Percentiles rank a stretch among this genome's conserved stretches.
These are phyloP conservation scores for Bryoerythrophyllum caledonicum DNA, from an alignment of 225 moss, liverwort and hornwort genomes.

Conservation along the genomic window DNA sequence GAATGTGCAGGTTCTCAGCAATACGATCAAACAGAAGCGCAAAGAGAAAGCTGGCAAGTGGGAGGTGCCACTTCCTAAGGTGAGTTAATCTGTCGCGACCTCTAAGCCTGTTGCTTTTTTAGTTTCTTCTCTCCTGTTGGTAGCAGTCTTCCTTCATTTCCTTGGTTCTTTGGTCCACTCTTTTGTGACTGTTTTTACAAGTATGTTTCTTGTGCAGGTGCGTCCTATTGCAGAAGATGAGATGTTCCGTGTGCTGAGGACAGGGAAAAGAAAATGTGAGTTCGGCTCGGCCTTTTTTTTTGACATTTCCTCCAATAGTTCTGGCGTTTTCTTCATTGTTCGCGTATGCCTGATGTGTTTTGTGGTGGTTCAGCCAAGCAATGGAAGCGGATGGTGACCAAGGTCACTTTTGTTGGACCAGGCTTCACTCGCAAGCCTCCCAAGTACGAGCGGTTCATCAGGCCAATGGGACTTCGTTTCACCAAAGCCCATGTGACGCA, in stretches of 20 bases:
- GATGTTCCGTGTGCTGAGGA: slow-evolving; percentile 92
- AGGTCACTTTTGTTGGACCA: slow-evolving; percentile 95
- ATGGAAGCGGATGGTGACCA: slow-evolving; percentile 96
- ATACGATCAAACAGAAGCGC: slow-evolving; percentile 96
- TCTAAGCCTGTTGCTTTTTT: not conserved
- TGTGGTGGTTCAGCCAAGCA: slow-evolving; percentile 68
- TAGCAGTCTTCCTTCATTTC: not conserved
- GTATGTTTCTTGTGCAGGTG: slow-evolving; percentile 52
- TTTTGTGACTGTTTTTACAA: no score
- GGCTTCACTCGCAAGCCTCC: slow-evolving; percentile 97
- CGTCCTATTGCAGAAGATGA: slow-evolving; percentile 97
- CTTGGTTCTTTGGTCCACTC: not conserved
- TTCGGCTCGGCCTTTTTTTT: slow-evolving; percentile 1
- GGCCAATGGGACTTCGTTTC: slow-evolving; percentile 97
- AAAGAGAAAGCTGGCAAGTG: slow-evolving; percentile 99
- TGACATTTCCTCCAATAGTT: not conserved
- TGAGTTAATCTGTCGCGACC: slow-evolving; percentile 15
- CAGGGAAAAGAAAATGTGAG: slow-evolving; percentile 95
- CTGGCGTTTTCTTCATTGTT: not conserved
- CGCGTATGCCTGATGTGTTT: slow-evolving; percentile 2
- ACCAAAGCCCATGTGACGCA: slow-evolving; percentile 98
- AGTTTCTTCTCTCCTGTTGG: not conserved
- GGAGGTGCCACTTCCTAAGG: slow-evolving; percentile 98
- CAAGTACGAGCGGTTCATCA: slow-evolving; percentile 95
- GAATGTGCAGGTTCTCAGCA: slow-evolving; percentile 81